A percentile compares a stretch with the other conserved stretches of the same genome.
phyloP scores from a whole-genome alignment of 2,329 filamentous ascomycete genomes.

The Lachnellula willkommii region DNA sequence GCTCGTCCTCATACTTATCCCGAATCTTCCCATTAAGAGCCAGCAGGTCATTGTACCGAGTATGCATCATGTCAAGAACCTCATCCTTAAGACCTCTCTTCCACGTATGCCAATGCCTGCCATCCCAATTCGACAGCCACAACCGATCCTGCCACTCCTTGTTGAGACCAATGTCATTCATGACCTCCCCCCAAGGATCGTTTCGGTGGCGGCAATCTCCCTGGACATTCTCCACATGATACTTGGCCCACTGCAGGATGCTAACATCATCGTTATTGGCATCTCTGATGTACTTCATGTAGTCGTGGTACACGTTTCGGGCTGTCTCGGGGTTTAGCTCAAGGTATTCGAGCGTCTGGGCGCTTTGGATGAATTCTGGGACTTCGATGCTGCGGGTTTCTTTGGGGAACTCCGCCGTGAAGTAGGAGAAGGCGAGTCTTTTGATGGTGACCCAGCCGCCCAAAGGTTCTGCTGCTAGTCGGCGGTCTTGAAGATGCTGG shows the following conservation, averaged over 20 bases:
- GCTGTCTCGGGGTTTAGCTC: background rate
- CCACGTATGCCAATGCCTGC: background rate
- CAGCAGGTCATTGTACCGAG: background rate
- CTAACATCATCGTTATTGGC: background rate
- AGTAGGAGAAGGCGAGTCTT: background rate
- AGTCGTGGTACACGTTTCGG: background rate
- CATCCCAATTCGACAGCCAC: background rate
- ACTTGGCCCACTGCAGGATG: background rate
- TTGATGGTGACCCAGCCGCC: background rate
- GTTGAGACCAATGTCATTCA: background rate
- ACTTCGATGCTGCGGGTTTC: background rate
- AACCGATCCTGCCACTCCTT: background rate
- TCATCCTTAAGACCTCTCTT: background rate
- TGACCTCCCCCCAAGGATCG: background rate
- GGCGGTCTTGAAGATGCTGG: background rate
- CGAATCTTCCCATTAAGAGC: background rate
- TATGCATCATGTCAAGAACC: background rate
- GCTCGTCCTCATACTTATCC: background rate
- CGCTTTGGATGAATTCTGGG: background rate
- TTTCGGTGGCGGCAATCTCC: background rate
- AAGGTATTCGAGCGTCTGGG: background rate
- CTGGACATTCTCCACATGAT: background rate
- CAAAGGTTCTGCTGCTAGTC: background rate
- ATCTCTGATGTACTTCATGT: background rate
- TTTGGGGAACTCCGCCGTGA: background rate